Evolutionary conservation across 2,329 filamentous ascomycete species (phyloP).

Genomic region (Fusarium multiceps): DNA sequence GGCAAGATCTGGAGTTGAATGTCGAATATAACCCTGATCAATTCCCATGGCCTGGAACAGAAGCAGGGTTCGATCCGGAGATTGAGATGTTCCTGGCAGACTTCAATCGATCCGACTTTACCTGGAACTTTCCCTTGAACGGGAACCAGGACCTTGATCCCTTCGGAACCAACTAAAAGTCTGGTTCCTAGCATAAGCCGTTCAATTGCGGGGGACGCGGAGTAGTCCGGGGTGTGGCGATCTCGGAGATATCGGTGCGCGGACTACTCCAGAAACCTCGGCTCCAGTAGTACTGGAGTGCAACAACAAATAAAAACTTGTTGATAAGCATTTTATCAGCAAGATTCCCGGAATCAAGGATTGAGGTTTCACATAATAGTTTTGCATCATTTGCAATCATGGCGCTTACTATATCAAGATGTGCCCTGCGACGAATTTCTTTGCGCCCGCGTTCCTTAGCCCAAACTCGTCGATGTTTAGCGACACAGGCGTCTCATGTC

Average conservation of each 20-base stretch:
- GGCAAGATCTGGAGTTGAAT: background rate
- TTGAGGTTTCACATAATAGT: background rate
- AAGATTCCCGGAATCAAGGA: no score
- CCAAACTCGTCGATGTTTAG: background rate
- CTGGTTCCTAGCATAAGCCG: background rate
- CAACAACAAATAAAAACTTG: background rate
- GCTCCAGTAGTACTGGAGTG: background rate
- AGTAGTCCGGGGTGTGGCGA: conserved; percentile 1
- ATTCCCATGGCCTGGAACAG: background rate
- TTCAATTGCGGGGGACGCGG: background rate
- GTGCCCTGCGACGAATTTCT: background rate
- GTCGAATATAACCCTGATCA: background rate
- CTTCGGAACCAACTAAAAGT: background rate
- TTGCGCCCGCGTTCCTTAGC: accelerated
- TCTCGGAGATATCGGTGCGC: background rate
- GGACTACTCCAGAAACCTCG: conserved; percentile 5
- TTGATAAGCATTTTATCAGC: no score
- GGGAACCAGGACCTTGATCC: conserved; percentile 6
- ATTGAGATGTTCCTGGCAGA: conserved; percentile 35
- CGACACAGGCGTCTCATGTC: conserved; percentile 21
- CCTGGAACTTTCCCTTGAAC: conserved; percentile 23
- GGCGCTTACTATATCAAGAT: background rate
- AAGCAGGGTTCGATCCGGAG: conserved; percentile 21
- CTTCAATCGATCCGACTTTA: conserved; percentile 27
- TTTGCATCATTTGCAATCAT: background rate